Evolutionary conservation across 768 basidiomycete genomes (phyloP).

Genomic region (Cystofilobasidium macerans): DNA sequence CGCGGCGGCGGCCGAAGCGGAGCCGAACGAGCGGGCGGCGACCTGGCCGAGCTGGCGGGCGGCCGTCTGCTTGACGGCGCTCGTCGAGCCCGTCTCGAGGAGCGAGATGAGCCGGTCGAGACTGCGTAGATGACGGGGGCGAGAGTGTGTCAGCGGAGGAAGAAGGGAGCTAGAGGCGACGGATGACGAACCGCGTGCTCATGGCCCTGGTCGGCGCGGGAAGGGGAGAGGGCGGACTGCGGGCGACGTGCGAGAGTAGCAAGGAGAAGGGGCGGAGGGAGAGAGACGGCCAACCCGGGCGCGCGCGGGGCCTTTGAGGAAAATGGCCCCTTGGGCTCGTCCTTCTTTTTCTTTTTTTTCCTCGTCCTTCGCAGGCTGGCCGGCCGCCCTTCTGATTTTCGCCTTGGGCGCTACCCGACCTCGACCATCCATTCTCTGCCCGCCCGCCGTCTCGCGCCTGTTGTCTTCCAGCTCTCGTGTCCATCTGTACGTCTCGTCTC

Average conservation of each 20-base stretch:
- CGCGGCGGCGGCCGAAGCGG: conserved; percentile 47
- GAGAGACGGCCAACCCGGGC: not conserved
- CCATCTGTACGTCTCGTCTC: no score
- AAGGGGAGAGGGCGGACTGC: not conserved
- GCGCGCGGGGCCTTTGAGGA: not conserved
- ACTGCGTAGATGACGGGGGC: conserved; percentile 41
- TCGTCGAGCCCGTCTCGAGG: conserved; percentile 86
- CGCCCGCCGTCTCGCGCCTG: no score
- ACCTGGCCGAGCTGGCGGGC: conserved; percentile 91
- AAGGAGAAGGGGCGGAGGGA: not conserved
- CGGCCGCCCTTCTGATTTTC: no score
- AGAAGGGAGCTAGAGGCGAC: not conserved
- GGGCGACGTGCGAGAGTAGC: no score
- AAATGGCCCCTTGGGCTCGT: no score
- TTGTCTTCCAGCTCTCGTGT: no score
- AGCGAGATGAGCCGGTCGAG: conserved; percentile 94
- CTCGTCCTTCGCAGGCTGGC: no score
- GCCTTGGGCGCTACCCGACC: no score
- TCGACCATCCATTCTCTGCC: no score
- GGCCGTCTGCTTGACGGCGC: conserved; percentile 82
- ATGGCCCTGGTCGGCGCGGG: not conserved
- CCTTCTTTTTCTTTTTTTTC: no score
- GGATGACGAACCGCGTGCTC: conserved; percentile 10
- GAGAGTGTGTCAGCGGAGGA: not conserved
- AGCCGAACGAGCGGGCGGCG: conserved; percentile 56